phyloP scores from a whole-genome alignment of 305 asterid genomes.

The Fraxinus nigra region DNA sequence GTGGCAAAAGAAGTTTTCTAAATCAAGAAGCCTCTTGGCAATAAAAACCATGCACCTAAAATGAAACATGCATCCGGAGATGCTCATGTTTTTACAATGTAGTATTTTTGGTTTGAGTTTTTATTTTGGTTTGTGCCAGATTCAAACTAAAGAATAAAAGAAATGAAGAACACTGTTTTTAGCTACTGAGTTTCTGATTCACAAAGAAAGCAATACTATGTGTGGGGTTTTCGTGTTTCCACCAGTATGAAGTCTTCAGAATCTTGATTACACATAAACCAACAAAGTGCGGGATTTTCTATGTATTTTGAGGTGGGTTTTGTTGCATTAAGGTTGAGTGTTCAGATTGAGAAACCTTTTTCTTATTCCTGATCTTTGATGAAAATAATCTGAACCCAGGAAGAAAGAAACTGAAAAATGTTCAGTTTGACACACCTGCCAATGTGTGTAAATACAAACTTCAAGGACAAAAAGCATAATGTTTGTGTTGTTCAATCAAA shows the following conservation, averaged over 20 bases:
- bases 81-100: not conserved
- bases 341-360: constrained; percentile 28
- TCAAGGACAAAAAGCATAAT: constrained; percentile 71
- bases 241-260: constrained; percentile 16
- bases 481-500: constrained; percentile 68
- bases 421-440: constrained; percentile 35
- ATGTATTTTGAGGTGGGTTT: constrained; percentile 3
- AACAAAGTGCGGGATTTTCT: constrained; percentile 20
- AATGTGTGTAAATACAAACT: constrained; percentile 49
- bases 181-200: constrained; percentile 18
- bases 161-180: not conserved
- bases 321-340: constrained; percentile 37
- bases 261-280: constrained; percentile 19
- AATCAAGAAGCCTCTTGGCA: not conserved
- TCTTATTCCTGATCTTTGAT: constrained; percentile 28
- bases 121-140: not conserved
- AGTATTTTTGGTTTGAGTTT: not conserved
- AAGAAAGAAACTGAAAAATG: not conserved
- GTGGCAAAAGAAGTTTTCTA: not conserved
- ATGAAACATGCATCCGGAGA: not conserved
- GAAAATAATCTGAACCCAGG: constrained; percentile 23
- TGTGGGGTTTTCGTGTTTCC: not conserved
- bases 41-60: not conserved
- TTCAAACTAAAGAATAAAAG: not conserved
- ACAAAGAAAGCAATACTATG: constrained; percentile 24